Evolutionary conservation across 345 rosid species (phyloP).

Genomic region (Aquilaria yunnanensis): DNA sequence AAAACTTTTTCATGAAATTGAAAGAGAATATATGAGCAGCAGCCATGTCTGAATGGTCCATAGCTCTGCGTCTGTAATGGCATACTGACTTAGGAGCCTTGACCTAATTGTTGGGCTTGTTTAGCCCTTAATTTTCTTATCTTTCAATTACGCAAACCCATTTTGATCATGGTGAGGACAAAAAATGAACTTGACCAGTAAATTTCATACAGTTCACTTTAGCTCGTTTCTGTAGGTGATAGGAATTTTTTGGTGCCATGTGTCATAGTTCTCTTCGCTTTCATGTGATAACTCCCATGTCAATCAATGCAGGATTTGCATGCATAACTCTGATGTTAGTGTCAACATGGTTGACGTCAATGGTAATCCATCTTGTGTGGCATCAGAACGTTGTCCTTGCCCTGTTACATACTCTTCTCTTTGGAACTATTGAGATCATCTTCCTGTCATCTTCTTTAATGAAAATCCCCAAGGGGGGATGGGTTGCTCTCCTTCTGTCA

Average conservation of each 20-base stretch:
- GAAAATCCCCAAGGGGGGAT: conserved; percentile 72
- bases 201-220: background rate
- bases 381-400: conserved; percentile 41
- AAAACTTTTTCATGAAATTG: no score
- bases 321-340: conserved; percentile 56
- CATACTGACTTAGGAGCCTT: no score
- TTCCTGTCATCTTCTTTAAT: conserved; percentile 53
- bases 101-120: no score
- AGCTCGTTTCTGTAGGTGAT: background rate
- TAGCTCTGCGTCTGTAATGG: no score
- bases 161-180: no score
- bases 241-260: background rate
- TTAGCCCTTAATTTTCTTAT: no score
- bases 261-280: background rate
- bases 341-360: conserved; percentile 66
- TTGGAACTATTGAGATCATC: conserved; percentile 65
- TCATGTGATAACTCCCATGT: conserved; percentile 7
- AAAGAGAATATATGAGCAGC: no score
- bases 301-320: conserved; percentile 60
- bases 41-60: no score
- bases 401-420: conserved; percentile 43
- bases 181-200: background rate
- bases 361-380: conserved; percentile 74
- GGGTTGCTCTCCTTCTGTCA: conserved; percentile 71
- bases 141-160: background rate